Evolutionary conservation across 2,329 filamentous ascomycete genomes (phyloP), one percentile per base, ranked within the genome.

Genomic region (Chrysosporium queenslandicum): DNA sequence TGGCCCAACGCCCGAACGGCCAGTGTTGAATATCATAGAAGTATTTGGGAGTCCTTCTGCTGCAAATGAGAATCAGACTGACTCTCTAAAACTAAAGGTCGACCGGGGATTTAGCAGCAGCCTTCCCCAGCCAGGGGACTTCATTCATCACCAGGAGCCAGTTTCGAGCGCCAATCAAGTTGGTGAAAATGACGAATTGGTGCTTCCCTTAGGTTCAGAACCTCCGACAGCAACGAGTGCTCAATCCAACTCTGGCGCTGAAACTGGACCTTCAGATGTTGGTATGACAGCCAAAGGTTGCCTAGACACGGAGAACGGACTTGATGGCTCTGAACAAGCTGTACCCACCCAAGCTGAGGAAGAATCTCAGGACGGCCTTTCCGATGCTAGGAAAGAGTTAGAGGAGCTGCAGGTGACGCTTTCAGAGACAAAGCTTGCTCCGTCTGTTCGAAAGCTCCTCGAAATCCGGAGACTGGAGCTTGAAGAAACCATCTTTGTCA

Each of bases 81-180:
- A 57, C 51, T 41, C 50, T 30, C 25, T 41, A 16, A 36, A 51
- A 46, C 42, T 18, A 43, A 58, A 57, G 55, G 46, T 41, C 47
- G 50, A 54, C 34, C 55, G 57, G 29, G 54, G 57, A 9, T 57
- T 60, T 37, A 52, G 29, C 27, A 56, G 58, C 7, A 60, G 58
- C 46, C 54, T 61, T 41, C 60, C 60, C 14, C 56, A 58, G 34
- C 60, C 60, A 14, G 43, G 16, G 18, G 21, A 23, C 16, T 25
- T 18, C 43, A n/a, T 32, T 7, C 18, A 2, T 36, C 14, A 16
- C 21, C 25, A 27, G 3, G n/a, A 25, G 6, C 27, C 8, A 34
- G 37, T 6, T n/a, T 6, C 25, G 12, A 18, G n/a, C 25, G n/a
- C 6, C 8, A 3, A 11, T 34, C 40, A 27, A 14, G n/a, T 30